Percentiles rank a stretch among this genome's conserved stretches.
Evolutionary conservation across 2,329 filamentous ascomycete species (phyloP).

Genomic region (Fusarium siculi): DNA sequence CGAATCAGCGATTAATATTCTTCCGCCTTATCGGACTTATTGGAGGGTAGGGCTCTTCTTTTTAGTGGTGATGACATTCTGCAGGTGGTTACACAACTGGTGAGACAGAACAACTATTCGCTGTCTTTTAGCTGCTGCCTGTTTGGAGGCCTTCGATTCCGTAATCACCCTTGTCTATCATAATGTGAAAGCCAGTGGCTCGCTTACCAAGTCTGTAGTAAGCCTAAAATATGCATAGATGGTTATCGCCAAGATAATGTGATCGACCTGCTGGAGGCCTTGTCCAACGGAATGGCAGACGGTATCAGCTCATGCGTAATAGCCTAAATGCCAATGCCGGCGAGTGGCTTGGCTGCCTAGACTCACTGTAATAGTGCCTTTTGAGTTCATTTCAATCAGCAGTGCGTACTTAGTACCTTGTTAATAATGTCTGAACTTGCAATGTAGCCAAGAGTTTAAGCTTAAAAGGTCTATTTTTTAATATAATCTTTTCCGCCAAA

Average conservation of each 20-base stretch:
- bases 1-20: background rate
- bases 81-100: background rate
- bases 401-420: accelerated
- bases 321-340: too few relatives aligned
- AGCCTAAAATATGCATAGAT: background rate
- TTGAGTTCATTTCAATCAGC: too few relatives aligned
- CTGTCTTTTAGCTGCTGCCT: background rate
- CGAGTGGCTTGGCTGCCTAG: background rate
- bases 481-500: background rate
- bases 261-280: accelerated
- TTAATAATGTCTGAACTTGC: background rate
- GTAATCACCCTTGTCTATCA: accelerated
- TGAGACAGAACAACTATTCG: accelerated
- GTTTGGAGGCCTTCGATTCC: background rate
- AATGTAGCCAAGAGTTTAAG: background rate
- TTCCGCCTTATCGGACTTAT: background rate
- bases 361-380: too few relatives aligned
- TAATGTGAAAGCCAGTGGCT: background rate
- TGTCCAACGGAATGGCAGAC: accelerated
- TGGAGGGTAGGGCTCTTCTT: background rate
- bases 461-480: background rate
- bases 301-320: background rate
- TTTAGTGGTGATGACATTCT: background rate
- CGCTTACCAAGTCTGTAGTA: background rate
- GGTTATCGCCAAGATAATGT: background rate